Evolutionary conservation across 2,329 filamentous ascomycete species (phyloP), one percentile per base, ranked within the genome.

Genomic region (Zymoseptoria passerinii): DNA sequence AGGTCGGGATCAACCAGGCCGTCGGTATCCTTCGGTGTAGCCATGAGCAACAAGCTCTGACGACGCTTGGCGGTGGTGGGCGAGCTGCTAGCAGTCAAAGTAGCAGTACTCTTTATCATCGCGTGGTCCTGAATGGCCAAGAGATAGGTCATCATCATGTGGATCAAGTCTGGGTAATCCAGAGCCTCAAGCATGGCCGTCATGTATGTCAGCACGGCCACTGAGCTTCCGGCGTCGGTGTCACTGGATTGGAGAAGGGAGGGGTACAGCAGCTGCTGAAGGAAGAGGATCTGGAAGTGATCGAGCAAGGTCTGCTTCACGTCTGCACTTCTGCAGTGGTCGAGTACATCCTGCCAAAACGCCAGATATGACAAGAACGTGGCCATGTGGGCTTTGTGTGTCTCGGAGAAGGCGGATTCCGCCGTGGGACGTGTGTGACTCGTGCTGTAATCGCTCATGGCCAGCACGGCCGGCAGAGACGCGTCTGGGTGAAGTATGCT

Each of bases 321-420:
- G 70, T 97, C 92, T 1, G 86, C 80, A 3, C 92, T 97, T 67
- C 86, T 85, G 76, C 94, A 99, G 74, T 97, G 92, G 72, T 97
- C 94, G 61, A 99, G 78, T 35, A 96, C 92, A 72, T 99, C 94
- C 75, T 99, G 94, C 94, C 94, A 99, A 71, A 99, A 99, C 5
- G 95, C 79, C 53, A 99, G 81, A 70, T 97, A 95, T 0, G 94
- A 96, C 49, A 99, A 80, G 69, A 99, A 99, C 0, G 92, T 95
- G 56, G 92, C 86, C 69, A 97, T 83, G 67, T 96, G 90, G n/a
- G 85, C 82, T 67, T 90, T 88, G 62, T 95, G 91, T 59, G 90
- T 84, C 0, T 82, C 78, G 2, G 87, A 85, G 71, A 88, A 86
- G 53, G 90, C 86, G 74, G 84, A 85, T 67, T 90, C 83, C 64